A percentile compares a stretch with the other conserved stretches of the same genome.
Conservation (phyloP, 1,284 basidiomycete species). For the Moesziomyces antarcticus region DNA sequence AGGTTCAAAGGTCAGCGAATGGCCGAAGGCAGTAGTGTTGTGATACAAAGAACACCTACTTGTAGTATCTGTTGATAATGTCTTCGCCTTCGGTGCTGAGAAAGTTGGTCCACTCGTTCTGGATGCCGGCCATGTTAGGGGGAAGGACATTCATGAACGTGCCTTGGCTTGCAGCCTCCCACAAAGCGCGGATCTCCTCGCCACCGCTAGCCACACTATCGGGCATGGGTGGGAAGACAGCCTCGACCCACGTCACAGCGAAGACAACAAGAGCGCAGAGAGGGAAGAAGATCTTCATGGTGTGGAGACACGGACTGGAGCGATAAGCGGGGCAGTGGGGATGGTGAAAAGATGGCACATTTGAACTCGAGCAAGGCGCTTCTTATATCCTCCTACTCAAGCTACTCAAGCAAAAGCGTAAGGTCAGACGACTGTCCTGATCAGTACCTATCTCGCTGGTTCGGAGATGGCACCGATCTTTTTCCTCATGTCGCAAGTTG, state of each 20-base stretch:
- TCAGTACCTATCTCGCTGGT: no score
- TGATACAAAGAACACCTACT: neutral
- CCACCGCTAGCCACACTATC: neutral
- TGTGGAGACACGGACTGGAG: neutral
- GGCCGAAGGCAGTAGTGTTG: no score
- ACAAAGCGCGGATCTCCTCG: neutral
- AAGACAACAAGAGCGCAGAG: neutral
- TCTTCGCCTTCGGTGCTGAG: neutral
- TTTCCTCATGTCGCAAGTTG: no score
- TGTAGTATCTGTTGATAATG: neutral
- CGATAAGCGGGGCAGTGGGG: neutral
- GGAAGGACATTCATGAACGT: neutral
- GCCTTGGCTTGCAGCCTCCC: no score
- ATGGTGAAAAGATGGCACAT: no score
- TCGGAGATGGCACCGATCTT: no score
- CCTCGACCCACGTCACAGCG: neutral
- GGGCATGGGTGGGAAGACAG: neutral
- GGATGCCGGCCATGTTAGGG: neutral
- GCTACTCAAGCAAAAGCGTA: no score
- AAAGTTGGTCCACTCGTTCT: neutral
- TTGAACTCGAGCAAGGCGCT: no score
- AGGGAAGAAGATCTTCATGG: neutral
- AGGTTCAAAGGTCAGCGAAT: no score
- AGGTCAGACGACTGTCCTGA: no score
- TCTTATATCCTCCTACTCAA: no score